Evolutionary conservation across 192 early-diverging fungal genomes (phyloP).

Genomic region (Rhizophagus sp.): DNA sequence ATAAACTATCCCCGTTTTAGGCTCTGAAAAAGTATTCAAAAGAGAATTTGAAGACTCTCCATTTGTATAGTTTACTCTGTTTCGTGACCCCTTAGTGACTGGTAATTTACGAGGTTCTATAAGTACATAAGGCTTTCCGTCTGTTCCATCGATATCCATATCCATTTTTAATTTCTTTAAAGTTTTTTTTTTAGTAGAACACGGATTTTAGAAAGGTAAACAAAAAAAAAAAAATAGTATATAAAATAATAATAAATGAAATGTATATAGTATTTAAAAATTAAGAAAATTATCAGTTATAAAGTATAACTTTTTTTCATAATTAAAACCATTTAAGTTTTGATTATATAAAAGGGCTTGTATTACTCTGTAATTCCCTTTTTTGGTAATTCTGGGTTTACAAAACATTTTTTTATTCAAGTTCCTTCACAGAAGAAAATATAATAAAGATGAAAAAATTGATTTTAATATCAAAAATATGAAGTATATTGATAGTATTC

Average conservation of each 20-base stretch:
- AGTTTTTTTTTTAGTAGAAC: neutral
- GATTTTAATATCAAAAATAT: too few relatives aligned
- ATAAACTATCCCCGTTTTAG: conserved; percentile 55
- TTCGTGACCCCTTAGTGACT: neutral
- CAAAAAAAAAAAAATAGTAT: neutral
- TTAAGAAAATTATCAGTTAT: neutral
- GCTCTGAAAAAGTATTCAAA: neutral
- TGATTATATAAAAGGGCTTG: neutral
- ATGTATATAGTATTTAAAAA: neutral
- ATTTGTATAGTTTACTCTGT: conserved; percentile 5
- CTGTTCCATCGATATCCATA: conserved; percentile 14
- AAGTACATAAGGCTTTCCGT: conserved; percentile 15
- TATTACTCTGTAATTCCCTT: neutral
- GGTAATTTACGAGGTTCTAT: conserved; percentile 6
- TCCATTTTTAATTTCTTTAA: neutral
- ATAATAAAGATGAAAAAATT: too few relatives aligned
- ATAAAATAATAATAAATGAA: neutral
- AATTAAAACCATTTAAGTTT: too few relatives aligned
- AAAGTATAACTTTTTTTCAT: neutral
- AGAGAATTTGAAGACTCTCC: neutral
- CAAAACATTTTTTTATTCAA: too few relatives aligned
- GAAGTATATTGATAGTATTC: too few relatives aligned
- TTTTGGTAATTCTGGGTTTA: neutral
- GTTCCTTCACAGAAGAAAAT: too few relatives aligned
- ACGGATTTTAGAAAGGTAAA: neutral